Conservation (phyloP, 139 green algal species). For the Micractinium sp. region DNA sequence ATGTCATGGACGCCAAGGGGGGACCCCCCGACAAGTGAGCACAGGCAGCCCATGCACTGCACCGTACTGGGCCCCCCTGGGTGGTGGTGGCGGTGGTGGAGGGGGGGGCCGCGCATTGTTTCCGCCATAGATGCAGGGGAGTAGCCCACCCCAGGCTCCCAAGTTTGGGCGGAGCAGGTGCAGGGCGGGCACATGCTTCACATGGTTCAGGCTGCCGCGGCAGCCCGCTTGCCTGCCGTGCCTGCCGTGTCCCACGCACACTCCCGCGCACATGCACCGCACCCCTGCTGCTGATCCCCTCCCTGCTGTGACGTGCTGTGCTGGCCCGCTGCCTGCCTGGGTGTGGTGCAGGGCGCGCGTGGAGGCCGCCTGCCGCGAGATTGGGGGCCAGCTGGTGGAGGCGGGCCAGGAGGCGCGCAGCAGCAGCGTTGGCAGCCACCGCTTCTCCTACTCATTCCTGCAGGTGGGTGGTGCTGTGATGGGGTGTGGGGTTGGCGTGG, state of each 20-base stretch:
- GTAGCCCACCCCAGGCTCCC: too few species aligned
- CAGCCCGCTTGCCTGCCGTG: background rate
- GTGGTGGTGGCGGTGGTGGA: too few species aligned
- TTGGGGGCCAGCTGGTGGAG: constrained; percentile 61
- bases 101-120: too few species aligned
- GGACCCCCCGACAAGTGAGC: constrained; percentile 40
- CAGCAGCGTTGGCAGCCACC: constrained; percentile 20
- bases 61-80: too few species aligned
- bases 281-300: too few species aligned
- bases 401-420: constrained; percentile 24
- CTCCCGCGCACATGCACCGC: background rate
- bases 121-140: too few species aligned
- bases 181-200: background rate
- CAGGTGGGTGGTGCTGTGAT: background rate
- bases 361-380: constrained; percentile 47
- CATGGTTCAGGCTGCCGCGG: background rate
- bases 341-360: constrained; percentile 29
- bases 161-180: background rate
- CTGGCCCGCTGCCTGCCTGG: background rate
- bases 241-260: background rate
- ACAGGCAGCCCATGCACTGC: too few species aligned
- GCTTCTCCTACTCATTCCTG: constrained; percentile 60
- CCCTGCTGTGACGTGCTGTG: too few species aligned
- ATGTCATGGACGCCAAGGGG: constrained; percentile 57
- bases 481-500: too few species aligned